Conservation (phyloP, 129 eudicot species). For the Flaveria trinervia region DNA sequence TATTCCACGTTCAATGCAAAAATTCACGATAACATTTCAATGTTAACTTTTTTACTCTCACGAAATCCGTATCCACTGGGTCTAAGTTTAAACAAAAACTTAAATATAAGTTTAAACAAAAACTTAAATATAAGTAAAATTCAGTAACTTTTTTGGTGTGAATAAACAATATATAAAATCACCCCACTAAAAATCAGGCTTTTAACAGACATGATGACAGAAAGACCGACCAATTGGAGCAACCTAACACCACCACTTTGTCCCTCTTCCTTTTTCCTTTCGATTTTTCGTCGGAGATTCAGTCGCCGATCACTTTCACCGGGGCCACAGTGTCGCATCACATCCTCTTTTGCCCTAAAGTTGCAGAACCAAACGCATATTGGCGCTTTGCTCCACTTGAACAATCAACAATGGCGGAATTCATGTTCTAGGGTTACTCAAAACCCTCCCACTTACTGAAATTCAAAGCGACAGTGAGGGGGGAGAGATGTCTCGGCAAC, state of each 20-base stretch:
- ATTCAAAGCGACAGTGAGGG: slow-evolving; percentile 22
- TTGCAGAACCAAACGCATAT: slow-evolving; percentile 3
- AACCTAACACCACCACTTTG: slow-evolving; percentile 20
- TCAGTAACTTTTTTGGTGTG: too few species aligned
- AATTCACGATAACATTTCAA: too few species aligned
- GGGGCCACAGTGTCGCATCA: background rate
- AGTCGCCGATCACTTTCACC: slow-evolving; percentile 36
- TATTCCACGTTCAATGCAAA: too few species aligned
- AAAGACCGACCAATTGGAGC: slow-evolving; percentile 36
- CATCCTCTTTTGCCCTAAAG: background rate
- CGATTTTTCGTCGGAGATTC: slow-evolving; percentile 28
- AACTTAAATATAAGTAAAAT: too few species aligned
- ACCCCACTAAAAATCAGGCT: background rate
- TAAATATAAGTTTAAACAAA: too few species aligned
- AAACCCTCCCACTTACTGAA: slow-evolving; percentile 36
- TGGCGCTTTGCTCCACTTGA: slow-evolving; percentile 15
- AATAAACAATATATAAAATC: too few species aligned
- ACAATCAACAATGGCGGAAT: slow-evolving; percentile 29
- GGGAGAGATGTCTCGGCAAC: slow-evolving; percentile 72
- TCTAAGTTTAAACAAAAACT: too few species aligned
- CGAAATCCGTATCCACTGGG: too few species aligned
- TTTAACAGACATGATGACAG: slow-evolving; percentile 31
- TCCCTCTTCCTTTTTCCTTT: background rate
- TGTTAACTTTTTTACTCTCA: too few species aligned
- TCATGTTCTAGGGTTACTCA: slow-evolving; percentile 37